Base-by-base conservation (phyloP, 2,329 filamentous ascomycete genomes). In the Daldinia eschscholtzii region DNA sequence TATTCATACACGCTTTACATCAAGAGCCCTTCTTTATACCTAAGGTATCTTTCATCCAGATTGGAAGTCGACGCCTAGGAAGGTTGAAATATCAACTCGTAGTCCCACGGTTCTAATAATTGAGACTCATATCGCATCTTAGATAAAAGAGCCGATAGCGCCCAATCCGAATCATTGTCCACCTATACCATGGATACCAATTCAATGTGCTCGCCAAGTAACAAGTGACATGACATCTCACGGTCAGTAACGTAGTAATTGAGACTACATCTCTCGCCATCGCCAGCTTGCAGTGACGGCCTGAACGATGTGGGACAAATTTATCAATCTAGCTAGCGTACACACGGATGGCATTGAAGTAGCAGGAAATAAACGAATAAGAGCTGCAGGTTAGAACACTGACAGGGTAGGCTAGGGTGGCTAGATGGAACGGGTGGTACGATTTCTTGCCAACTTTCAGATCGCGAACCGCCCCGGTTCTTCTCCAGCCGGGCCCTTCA, bases 391-490 rank as follows among this genome's bases (percentile, higher is more conserved):
- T 64, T 44, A 60, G 39, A 35, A 62, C 44, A 53, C 56, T 55
- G 58, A 63, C 59, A 53, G 41, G 68, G 26, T 44, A 48, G 39
- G 37, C 44, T 55, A 59, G 39, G 59, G 52, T 64, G 67, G 65
- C 57, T 56, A 56, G 59, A 61, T 18, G 55, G 20, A 20, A 56
- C 12, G 35, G 61, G 52, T 70, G 65, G 68, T 59, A 58, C 46
- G 68, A 70, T 68, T 70, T 57, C 53, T 61, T 56, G 58, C 62
- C 61, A 61, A 64, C 57, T 30, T 41, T 57, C 12, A 67, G 60
- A 70, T 70, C 64, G 60, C 37, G 53, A 59, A 57, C n/a, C 13
- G 18, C 53, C 57, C 35, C 26, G 13, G 42, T 9, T 57, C 39
- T 39, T 53, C 35, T 61, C 53, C 28, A 33, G 44, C 53, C 57